A percentile compares a stretch with the other conserved stretches of the same genome.
These are phyloP conservation scores for Massariosphaeria phaeospora DNA, from an alignment of 495 filamentous ascomycete species.

Conservation along the genomic window DNA sequence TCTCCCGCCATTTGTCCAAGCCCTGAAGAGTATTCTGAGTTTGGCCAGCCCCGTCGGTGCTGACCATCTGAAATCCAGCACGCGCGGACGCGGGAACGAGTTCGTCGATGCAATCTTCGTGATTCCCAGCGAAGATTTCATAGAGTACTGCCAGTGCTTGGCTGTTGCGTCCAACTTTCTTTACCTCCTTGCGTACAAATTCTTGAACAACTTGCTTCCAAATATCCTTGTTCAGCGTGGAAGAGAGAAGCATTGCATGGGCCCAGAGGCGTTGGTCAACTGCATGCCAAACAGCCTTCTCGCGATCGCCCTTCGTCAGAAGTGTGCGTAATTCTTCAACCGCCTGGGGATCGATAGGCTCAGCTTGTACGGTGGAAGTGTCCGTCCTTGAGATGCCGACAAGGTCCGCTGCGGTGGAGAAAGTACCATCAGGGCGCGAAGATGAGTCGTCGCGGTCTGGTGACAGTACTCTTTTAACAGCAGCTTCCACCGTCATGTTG, in stretches of 20 bases:
- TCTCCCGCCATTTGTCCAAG: constrained; percentile 90
- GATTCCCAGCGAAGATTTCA: constrained; percentile 86
- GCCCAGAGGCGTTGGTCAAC: constrained; percentile 94
- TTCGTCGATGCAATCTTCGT: constrained; percentile 91
- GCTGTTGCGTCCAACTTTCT: constrained; percentile 65
- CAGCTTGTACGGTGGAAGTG: constrained; percentile 44
- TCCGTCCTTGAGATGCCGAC: constrained; percentile 35
- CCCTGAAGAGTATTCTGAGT: constrained; percentile 74
- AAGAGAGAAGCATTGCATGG: constrained; percentile 88
- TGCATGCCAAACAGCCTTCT: constrained; percentile 89
- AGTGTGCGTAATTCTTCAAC: constrained; percentile 64
- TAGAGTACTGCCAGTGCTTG: constrained; percentile 87
- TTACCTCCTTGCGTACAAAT: constrained; percentile 89
- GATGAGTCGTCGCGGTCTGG: constrained; percentile 47
- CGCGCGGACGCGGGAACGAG: constrained; percentile 92
- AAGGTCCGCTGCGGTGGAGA: constrained; percentile 32
- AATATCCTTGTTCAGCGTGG: constrained; percentile 60
- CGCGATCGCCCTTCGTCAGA: constrained; percentile 74
- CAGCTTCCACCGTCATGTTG: constrained; percentile 64
- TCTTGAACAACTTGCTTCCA: constrained; percentile 93
- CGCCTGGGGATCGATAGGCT: constrained; percentile 61
- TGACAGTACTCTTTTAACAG: constrained; percentile 67
- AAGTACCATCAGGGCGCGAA: constrained; percentile 27
- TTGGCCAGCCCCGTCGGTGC: constrained; percentile 54
- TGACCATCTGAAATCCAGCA: constrained; percentile 85